Conservation (phyloP, 2,329 filamentous ascomycete genomes). For the Calonectria hawksworthii region DNA sequence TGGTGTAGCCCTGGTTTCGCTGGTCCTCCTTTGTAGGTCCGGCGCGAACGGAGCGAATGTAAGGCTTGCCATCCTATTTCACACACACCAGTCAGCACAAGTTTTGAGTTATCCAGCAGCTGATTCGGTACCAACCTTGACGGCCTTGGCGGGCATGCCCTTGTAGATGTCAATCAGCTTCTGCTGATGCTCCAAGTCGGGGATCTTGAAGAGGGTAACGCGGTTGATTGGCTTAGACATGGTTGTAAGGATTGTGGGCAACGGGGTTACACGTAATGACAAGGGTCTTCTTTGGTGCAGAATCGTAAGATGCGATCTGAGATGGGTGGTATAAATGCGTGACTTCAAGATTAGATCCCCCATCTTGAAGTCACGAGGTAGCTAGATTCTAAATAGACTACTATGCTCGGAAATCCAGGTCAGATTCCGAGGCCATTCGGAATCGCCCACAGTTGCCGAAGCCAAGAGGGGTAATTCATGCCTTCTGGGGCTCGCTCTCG, state of each 20-base stretch:
- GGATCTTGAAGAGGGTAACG: conserved; percentile 57
- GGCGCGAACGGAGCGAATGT: conserved; percentile 67
- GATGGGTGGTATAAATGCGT: background rate
- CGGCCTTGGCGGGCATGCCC: conserved; percentile 47
- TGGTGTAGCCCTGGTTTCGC: conserved; percentile 70
- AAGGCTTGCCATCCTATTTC: conserved; percentile 70
- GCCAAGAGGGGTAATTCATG: background rate
- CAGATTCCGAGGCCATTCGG: conserved; percentile 22
- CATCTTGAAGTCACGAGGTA: background rate
- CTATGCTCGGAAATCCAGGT: conserved; percentile 11
- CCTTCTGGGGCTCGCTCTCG: background rate
- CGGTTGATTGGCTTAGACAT: conserved; percentile 33
- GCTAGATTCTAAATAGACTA: conserved; percentile 21
- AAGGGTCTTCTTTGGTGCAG: background rate
- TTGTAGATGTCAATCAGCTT: conserved; percentile 50
- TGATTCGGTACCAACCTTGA: too few relatives aligned
- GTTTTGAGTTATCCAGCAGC: too few relatives aligned
- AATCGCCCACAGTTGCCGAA: background rate
- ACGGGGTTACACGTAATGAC: background rate
- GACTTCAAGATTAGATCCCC: background rate
- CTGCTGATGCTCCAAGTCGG: conserved; percentile 47
- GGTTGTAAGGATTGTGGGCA: conserved; percentile 10
- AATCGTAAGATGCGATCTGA: background rate
- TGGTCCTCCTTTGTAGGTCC: conserved; percentile 65
- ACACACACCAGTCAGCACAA: background rate